Conservation (phyloP, 176 grass and related monocot genomes). For the Puya raimondii region DNA sequence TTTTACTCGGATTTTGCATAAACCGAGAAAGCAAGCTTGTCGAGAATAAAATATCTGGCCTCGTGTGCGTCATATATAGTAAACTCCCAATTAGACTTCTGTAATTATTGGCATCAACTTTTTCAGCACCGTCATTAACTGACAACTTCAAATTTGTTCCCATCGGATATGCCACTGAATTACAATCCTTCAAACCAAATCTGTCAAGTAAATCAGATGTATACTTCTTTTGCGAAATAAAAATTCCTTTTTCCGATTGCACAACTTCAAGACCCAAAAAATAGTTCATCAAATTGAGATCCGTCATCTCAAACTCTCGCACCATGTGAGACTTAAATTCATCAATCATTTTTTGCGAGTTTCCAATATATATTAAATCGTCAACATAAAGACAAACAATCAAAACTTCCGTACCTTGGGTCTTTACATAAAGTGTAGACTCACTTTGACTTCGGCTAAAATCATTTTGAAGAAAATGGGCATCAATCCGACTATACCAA, state of each 20-base stretch:
- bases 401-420: background rate
- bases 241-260: background rate
- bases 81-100: background rate
- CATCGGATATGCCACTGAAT: background rate
- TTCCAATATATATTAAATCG: background rate
- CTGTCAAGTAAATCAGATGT: background rate
- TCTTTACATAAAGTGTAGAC: background rate
- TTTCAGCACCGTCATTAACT: background rate
- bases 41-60: background rate
- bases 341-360: background rate
- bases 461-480: too few species aligned
- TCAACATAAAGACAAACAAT: slow-evolving; percentile 5
- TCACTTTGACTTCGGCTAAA: background rate
- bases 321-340: background rate
- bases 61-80: background rate
- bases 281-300: background rate
- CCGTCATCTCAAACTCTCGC: background rate
- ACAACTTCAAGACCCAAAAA: background rate
- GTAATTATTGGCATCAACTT: background rate
- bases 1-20: background rate
- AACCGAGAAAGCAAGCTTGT: background rate
- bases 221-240: background rate
- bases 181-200: background rate
- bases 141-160: background rate
- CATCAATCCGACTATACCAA: background rate